Conservation (phyloP, 768 basidiomycete species). For the Hericium alpestre region DNA sequence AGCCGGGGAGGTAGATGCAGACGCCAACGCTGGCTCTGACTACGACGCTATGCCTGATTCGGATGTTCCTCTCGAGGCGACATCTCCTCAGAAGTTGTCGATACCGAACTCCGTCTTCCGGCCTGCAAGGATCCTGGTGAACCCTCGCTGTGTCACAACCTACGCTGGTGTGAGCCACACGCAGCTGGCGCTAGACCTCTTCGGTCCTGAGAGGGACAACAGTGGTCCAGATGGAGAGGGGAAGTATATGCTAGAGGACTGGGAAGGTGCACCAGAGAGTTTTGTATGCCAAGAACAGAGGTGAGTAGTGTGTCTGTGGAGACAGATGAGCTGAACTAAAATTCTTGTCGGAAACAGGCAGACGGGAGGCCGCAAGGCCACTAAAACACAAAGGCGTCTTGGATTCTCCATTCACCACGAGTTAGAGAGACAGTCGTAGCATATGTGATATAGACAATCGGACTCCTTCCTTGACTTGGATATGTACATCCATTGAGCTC, state of each 20-base stretch:
- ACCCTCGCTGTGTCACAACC: constrained; percentile 93
- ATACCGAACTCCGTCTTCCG: constrained; percentile 85
- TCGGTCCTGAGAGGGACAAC: constrained; percentile 68
- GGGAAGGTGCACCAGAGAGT: constrained; percentile 93
- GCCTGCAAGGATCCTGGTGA: constrained; percentile 87
- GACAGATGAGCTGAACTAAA: neutral
- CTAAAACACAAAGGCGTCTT: constrained; percentile 78
- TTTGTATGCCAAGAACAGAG: constrained; percentile 97
- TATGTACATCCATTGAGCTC: too few relatives aligned
- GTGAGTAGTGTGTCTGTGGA: constrained; percentile 26
- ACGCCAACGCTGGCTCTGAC: constrained; percentile 79
- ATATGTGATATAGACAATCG: too few relatives aligned
- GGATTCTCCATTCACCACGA: constrained; percentile 79
- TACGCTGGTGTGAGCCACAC: constrained; percentile 97
- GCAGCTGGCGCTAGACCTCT: constrained; percentile 88
- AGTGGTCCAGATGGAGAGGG: constrained; percentile 33
- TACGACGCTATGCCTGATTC: constrained; percentile 77
- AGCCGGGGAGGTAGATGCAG: constrained; percentile 37
- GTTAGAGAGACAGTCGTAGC: constrained; percentile 21
- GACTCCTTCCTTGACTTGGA: too few relatives aligned
- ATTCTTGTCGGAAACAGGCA: constrained; percentile 32
- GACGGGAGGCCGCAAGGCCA: constrained; percentile 82
- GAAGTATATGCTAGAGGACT: constrained; percentile 86
- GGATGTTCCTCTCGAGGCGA: constrained; percentile 27
- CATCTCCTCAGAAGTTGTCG: constrained; percentile 28